Percentiles rank a stretch among this genome's conserved stretches.
These are phyloP conservation scores for Quercus wislizeni DNA, from an alignment of 306 rosid species.

Conservation along the genomic window DNA sequence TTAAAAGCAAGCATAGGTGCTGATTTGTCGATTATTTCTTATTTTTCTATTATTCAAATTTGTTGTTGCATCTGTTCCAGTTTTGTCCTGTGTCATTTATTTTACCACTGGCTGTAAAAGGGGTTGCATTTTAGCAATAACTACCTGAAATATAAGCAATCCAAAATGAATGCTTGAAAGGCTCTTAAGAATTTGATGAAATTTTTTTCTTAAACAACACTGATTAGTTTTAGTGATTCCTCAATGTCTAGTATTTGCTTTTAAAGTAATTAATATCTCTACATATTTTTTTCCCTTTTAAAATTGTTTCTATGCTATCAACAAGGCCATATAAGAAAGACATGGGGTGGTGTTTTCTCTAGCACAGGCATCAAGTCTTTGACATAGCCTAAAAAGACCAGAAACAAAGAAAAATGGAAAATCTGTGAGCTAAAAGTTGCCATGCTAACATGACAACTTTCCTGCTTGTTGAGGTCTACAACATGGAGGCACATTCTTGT, in stretches of 20 bases:
- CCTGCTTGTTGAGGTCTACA: background rate
- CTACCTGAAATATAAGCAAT: background rate
- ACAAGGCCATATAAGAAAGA: conserved; percentile 2
- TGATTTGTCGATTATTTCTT: too few species aligned
- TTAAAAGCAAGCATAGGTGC: too few species aligned
- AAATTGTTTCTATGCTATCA: background rate
- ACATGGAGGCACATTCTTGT: background rate
- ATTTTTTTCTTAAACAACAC: background rate
- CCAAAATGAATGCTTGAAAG: background rate
- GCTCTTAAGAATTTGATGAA: conserved; percentile 4
- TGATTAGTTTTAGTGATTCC: background rate
- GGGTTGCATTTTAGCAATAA: background rate
- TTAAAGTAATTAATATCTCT: background rate
- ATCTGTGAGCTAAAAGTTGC: background rate
- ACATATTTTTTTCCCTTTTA: background rate
- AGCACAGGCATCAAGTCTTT: background rate
- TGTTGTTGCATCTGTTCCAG: too few species aligned
- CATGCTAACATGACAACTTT: background rate
- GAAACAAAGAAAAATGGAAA: background rate
- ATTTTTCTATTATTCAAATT: too few species aligned
- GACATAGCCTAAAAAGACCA: background rate
- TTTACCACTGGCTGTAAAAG: background rate
- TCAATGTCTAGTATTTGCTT: background rate
- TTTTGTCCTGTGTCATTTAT: too few species aligned
- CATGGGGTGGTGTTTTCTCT: background rate